Conservation (phyloP, 2,329 filamentous ascomycete species). For the Davidsoniella australis region DNA sequence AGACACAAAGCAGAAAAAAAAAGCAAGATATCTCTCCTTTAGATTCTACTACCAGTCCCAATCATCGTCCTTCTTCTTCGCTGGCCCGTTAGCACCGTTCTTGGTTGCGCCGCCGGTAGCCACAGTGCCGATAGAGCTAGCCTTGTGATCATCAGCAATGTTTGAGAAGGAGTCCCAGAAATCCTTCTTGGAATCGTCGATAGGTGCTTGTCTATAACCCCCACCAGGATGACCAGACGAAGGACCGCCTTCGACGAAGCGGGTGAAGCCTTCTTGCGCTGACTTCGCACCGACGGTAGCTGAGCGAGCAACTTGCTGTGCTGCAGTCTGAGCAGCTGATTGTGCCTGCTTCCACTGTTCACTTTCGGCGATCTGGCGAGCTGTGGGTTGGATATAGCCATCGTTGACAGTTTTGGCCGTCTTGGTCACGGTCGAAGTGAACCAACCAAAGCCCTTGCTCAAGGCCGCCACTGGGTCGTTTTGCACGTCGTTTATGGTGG, state of each 20-base stretch:
- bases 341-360: slow-evolving; percentile 48
- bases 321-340: slow-evolving; percentile 33
- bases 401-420: slow-evolving; percentile 84
- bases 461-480: slow-evolving; percentile 78
- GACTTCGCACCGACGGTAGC: slow-evolving; percentile 53
- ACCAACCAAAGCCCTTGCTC: slow-evolving; percentile 89
- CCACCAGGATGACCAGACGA: slow-evolving; percentile 16
- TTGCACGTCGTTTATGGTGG: slow-evolving; percentile 73
- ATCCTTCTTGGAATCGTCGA: slow-evolving; percentile 53
- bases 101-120: slow-evolving; percentile 26
- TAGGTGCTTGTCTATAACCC: slow-evolving; percentile 22
- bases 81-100: slow-evolving; percentile 16
- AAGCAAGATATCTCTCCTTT: neutral
- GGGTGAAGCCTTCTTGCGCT: slow-evolving; percentile 64
- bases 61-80: slow-evolving; percentile 36
- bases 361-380: slow-evolving; percentile 58
- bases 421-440: slow-evolving; percentile 72
- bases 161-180: slow-evolving; percentile 89
- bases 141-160: slow-evolving; percentile 37
- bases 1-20: neutral
- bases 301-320: slow-evolving; percentile 48
- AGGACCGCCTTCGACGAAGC: slow-evolving; percentile 67
- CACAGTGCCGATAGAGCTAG: slow-evolving; percentile 31
- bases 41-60: slow-evolving; percentile 43
- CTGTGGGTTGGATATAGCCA: slow-evolving; percentile 80